Percentiles rank a stretch among this genome's conserved stretches.
phyloP scores from a whole-genome alignment of 306 rosid genomes.

The Castanopsis chinensis region DNA sequence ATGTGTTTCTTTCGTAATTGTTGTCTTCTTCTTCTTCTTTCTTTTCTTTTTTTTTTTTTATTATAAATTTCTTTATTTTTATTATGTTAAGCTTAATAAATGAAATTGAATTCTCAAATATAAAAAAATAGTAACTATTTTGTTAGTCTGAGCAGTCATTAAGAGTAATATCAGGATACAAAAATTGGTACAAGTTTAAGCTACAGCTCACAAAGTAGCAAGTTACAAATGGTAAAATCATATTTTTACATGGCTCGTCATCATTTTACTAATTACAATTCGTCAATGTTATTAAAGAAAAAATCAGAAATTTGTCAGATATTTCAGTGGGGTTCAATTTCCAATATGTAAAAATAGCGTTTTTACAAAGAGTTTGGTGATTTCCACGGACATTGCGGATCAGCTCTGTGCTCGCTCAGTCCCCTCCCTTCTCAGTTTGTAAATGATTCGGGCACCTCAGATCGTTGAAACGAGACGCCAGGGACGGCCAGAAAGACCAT shows the following conservation, averaged over 20 bases:
- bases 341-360: conserved; percentile 28
- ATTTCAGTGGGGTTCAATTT: conserved; percentile 35
- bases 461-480: too few relatives aligned
- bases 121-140: not conserved
- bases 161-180: conserved; percentile 6
- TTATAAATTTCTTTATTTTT: too few relatives aligned
- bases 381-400: not conserved
- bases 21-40: accelerated
- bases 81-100: too few relatives aligned
- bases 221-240: accelerated
- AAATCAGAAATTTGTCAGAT: conserved; percentile 27
- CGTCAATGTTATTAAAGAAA: conserved; percentile 10
- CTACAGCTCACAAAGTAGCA: accelerated
- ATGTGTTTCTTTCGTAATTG: too few relatives aligned
- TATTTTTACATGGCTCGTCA: too few relatives aligned
- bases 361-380: not conserved
- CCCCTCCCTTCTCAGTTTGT: not conserved
- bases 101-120: too few relatives aligned
- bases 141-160: conserved; percentile 7
- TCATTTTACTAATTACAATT: too few relatives aligned
- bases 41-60: too few relatives aligned
- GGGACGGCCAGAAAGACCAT: too few relatives aligned
- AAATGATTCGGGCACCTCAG: too few relatives aligned
- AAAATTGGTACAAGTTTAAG: accelerated
- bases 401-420: not conserved